phyloP scores from a whole-genome alignment of 495 filamentous ascomycete species.

The Pyrenopolyporus hunteri region DNA sequence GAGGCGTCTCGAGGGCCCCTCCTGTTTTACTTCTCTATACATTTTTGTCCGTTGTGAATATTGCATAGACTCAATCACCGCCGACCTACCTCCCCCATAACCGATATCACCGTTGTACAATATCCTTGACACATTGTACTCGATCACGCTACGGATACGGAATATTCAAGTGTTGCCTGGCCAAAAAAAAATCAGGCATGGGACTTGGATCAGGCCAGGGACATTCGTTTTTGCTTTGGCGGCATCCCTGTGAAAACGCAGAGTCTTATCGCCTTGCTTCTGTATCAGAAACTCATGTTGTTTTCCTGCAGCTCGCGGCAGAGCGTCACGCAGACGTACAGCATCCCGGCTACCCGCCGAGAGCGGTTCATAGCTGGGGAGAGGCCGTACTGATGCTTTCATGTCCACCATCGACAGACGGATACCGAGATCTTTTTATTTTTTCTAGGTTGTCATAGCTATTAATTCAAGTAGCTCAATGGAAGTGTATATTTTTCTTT shows the following conservation, averaged over 20 bases:
- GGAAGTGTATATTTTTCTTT: slow-evolving; percentile 14
- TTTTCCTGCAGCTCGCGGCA: slow-evolving; percentile 6
- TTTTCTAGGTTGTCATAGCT: slow-evolving; percentile 12
- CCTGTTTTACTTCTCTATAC: slow-evolving; percentile 28
- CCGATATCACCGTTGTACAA: slow-evolving; percentile 32
- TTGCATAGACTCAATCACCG: slow-evolving; percentile 25
- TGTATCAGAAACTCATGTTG: slow-evolving; percentile 15
- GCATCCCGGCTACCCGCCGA: background rate
- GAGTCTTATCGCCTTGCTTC: slow-evolving; percentile 10
- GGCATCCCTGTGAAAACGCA: slow-evolving; percentile 4
- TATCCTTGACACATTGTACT: slow-evolving; percentile 13
- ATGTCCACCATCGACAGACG: slow-evolving; percentile 8
- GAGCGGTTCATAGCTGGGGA: background rate
- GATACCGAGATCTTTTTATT: background rate
- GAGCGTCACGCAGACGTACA: background rate
- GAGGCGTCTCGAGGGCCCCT: background rate
- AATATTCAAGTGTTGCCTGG: slow-evolving; percentile 9
- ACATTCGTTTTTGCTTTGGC: slow-evolving; percentile 4
- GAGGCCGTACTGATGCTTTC: slow-evolving; percentile 7
- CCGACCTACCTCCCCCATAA: background rate
- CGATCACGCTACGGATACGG: slow-evolving; percentile 14
- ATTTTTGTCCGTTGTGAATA: slow-evolving; percentile 36
- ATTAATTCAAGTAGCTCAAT: slow-evolving; percentile 24
- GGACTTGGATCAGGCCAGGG: slow-evolving; percentile 26
- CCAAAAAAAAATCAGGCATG: slow-evolving; percentile 23